A percentile compares a stretch with the other conserved stretches of the same genome.
These are phyloP conservation scores for Picea sitchensis DNA, from an alignment of 75 land plant species.

Conservation along the genomic window DNA sequence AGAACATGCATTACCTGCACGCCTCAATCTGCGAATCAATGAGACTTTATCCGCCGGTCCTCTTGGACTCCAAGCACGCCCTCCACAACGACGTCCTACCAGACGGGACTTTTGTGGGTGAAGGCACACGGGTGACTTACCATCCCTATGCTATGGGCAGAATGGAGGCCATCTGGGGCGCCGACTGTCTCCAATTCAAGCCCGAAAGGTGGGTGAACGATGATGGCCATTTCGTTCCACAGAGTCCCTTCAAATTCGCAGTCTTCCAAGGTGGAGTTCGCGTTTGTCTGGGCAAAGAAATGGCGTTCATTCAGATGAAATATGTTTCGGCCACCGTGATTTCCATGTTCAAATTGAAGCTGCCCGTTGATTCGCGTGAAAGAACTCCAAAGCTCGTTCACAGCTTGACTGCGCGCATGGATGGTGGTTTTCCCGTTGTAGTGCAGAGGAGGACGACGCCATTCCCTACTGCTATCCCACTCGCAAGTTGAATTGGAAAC, in stretches of 20 bases:
- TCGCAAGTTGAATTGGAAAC: too few relatives aligned
- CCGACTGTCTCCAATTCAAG: constrained; percentile 22
- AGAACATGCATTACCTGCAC: constrained; percentile 51
- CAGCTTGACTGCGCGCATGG: not conserved
- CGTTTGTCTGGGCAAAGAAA: constrained; percentile 40
- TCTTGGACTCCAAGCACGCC: constrained; percentile 49
- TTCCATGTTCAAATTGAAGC: constrained; percentile 9
- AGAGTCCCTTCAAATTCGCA: constrained; percentile 30
- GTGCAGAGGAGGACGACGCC: not conserved
- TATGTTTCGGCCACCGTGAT: constrained; percentile 18
- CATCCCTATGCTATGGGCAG: constrained; percentile 68
- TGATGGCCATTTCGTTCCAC: constrained; percentile 18
- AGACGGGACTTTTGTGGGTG: constrained; percentile 47
- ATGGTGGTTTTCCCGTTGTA: constrained; percentile 9
- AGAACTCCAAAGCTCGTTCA: not conserved
- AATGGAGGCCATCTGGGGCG: constrained; percentile 36
- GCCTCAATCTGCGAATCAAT: constrained; percentile 57
- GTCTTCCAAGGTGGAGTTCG: constrained; percentile 42
- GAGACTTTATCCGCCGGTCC: constrained; percentile 69
- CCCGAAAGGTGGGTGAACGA: constrained; percentile 44
- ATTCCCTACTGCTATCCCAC: too few relatives aligned
- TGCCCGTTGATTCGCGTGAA: not conserved
- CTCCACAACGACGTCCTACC: constrained; percentile 48
- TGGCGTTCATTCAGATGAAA: constrained; percentile 42
- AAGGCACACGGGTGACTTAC: constrained; percentile 44